Evolutionary conservation across 1,284 basidiomycete genomes (phyloP).

Genomic region (Heterobasidion occidentale): DNA sequence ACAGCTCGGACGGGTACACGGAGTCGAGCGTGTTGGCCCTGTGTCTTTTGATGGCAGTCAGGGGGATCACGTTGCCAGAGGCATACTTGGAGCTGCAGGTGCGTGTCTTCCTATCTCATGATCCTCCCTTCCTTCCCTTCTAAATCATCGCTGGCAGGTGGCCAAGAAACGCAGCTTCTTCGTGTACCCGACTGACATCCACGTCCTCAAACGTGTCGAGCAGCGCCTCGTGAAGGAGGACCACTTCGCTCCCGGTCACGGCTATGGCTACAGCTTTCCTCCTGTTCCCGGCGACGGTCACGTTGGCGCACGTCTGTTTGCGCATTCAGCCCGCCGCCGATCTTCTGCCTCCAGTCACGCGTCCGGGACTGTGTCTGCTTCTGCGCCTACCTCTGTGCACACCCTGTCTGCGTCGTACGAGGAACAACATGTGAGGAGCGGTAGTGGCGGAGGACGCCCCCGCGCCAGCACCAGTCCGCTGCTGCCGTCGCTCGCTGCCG

Average conservation of each 20-base stretch:
- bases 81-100: constrained; percentile 82
- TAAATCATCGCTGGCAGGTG: constrained; percentile 27
- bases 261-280: too few species aligned
- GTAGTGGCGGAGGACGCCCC: constrained; percentile 24
- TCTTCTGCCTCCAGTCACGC: background rate
- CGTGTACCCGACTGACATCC: constrained; percentile 80
- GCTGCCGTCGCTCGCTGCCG: constrained; percentile 51
- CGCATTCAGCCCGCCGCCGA: background rate
- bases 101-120: constrained; percentile 6
- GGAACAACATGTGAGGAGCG: constrained; percentile 3
- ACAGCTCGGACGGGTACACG: constrained; percentile 81
- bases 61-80: constrained; percentile 67
- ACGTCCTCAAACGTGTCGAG: constrained; percentile 73
- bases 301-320: too few species aligned
- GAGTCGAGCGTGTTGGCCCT: constrained; percentile 88
- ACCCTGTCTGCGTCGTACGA: constrained; percentile 13
- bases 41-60: constrained; percentile 81
- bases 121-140: background rate
- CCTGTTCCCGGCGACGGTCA: too few species aligned
- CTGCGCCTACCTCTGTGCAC: background rate
- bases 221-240: constrained; percentile 41
- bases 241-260: constrained; percentile 2
- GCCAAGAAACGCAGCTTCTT: constrained; percentile 78
- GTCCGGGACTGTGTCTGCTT: background rate
- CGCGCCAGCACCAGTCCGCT: constrained; percentile 64